Evolutionary conservation across 1,139 yeast genomes (phyloP).

Genomic region (Hanseniaspora sp.): DNA sequence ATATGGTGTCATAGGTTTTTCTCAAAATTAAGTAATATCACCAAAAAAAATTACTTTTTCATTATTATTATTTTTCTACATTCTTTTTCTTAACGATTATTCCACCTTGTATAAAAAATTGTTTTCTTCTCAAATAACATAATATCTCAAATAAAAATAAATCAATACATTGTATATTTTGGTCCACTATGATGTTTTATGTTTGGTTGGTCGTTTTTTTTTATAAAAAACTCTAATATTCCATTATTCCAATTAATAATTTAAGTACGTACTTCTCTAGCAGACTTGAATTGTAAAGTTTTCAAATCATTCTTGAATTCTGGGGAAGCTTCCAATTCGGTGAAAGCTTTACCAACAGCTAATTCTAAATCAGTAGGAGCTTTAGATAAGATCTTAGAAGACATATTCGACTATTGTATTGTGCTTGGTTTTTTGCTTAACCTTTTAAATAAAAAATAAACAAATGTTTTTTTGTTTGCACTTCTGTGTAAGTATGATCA

Average conservation of each 20-base stretch:
- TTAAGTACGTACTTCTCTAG: conserved; percentile 58
- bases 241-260: not conserved
- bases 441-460: not conserved
- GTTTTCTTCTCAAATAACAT: not conserved
- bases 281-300: conserved; percentile 96
- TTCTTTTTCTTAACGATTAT: no score
- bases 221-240: not conserved
- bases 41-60: no score
- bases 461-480: not conserved
- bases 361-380: conserved; percentile 97
- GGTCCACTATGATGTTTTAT: no score
- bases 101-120: no score
- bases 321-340: conserved; percentile 91
- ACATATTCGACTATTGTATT: conserved; percentile 44
- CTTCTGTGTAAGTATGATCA: no score
- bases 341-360: conserved; percentile 98
- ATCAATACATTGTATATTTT: no score
- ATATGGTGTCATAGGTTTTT: no score
- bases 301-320: conserved; percentile 97
- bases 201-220: no score
- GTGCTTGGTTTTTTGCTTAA: conserved; percentile 18
- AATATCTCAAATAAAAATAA: not conserved
- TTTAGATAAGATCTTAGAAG: conserved; percentile 88
- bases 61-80: no score
- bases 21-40: no score